Conservation (phyloP, 108 stramenopile genomes). For the Pseudonitzschia pungens region DNA sequence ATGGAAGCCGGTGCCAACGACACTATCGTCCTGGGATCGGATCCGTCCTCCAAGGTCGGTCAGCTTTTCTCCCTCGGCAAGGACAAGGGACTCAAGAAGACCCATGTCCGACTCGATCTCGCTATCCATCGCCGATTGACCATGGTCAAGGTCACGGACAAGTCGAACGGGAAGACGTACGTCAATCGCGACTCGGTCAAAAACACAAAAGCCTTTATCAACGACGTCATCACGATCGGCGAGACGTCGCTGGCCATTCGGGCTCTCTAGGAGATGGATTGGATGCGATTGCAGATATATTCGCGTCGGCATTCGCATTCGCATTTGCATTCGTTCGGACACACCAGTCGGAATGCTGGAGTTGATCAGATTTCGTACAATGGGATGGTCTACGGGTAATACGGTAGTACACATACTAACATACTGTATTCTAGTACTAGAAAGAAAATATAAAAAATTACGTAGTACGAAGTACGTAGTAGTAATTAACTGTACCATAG, state of each 20-base stretch:
- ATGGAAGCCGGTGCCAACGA: constrained; percentile 26
- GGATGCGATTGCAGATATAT: no score
- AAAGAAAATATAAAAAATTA: no score
- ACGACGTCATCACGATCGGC: constrained; percentile 59
- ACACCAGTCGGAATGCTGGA: no score
- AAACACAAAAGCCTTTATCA: constrained; percentile 54
- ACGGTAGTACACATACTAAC: no score
- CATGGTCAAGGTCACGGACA: constrained; percentile 50
- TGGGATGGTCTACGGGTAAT: no score
- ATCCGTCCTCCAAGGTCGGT: constrained; percentile 24
- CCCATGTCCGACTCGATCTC: constrained; percentile 36
- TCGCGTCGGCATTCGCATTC: no score
- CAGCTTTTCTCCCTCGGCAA: constrained; percentile 6
- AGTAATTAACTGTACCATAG: no score
- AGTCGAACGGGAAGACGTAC: constrained; percentile 47
- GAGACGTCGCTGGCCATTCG: constrained; percentile 28
- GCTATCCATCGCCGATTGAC: constrained; percentile 30
- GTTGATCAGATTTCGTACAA: no score
- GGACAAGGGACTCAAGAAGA: constrained; percentile 25
- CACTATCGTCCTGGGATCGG: constrained; percentile 31
- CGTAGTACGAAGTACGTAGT: no score
- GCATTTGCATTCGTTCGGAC: no score
- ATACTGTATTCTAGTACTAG: no score
- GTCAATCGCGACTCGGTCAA: constrained; percentile 52
- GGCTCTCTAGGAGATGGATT: no score